Evolutionary conservation across 768 basidiomycete species (phyloP).

Genomic region (Calocera cornea): DNA sequence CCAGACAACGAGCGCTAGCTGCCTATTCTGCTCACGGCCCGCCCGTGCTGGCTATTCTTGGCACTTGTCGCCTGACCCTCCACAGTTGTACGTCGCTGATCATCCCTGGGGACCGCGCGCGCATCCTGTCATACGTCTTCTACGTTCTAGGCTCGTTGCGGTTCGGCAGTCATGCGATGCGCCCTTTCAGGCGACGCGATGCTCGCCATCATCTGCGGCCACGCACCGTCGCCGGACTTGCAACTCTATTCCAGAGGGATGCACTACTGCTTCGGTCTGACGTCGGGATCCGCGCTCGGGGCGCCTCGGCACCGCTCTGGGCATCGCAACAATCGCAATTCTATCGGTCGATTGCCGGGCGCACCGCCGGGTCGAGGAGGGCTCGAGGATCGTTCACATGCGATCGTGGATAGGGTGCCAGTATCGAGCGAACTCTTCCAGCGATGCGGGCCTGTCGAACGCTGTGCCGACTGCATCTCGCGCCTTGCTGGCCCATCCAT

Average conservation of each 20-base stretch:
- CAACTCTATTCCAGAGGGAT: neutral
- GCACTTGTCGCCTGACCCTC: neutral
- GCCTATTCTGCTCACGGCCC: neutral
- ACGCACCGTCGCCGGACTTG: neutral
- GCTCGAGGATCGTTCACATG: too few species aligned
- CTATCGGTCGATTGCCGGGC: too few species aligned
- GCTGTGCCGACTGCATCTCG: neutral
- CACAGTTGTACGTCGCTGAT: neutral
- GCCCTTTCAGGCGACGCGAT: neutral
- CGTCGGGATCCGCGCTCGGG: too few species aligned
- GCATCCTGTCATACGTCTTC: neutral
- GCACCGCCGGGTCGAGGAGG: too few species aligned
- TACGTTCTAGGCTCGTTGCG: neutral
- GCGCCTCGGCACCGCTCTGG: too few species aligned
- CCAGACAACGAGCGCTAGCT: neutral
- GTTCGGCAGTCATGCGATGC: neutral
- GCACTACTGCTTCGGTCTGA: neutral
- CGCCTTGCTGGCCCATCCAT: neutral
- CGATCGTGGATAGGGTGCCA: too few species aligned
- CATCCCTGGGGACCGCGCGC: neutral
- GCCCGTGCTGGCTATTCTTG: neutral
- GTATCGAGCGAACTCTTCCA: too few species aligned
- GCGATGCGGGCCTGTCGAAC: neutral
- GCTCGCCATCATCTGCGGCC: neutral
- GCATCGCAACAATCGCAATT: too few species aligned